These are phyloP conservation scores for Tricholoma sp. DNA, from an alignment of 768 basidiomycete genomes.

Conservation along the genomic window DNA sequence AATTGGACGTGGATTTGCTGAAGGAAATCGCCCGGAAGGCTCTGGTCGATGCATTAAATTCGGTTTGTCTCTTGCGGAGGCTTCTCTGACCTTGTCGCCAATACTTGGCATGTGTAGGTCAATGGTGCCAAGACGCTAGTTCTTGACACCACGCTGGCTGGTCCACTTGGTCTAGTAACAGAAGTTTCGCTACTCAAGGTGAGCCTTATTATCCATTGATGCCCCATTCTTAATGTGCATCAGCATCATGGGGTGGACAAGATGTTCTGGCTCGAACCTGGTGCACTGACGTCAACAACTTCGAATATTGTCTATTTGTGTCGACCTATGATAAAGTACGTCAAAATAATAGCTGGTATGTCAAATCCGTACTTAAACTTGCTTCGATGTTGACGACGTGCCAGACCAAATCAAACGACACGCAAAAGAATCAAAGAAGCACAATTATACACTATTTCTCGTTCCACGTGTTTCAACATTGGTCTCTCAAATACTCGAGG, in stretches of 20 bases:
- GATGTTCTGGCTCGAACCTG: conserved; percentile 98
- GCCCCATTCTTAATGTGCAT: neutral
- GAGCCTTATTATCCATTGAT: neutral
- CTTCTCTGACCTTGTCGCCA: neutral
- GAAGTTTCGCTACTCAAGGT: conserved; percentile 94
- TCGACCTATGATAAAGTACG: conserved; percentile 76
- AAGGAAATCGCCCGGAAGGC: conserved; percentile 77
- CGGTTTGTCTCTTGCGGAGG: conserved; percentile 37
- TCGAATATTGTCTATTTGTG: conserved; percentile 92
- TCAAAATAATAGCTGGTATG: conserved; percentile 90
- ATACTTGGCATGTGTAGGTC: conserved; percentile 41
- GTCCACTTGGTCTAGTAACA: conserved; percentile 91
- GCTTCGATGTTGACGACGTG: conserved; percentile 22
- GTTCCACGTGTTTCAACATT: conserved; percentile 86
- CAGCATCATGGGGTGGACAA: conserved; percentile 99
- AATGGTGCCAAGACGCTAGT: conserved; percentile 96
- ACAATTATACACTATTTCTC: conserved; percentile 82
- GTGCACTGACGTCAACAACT: conserved; percentile 76
- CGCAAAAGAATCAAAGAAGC: conserved; percentile 61
- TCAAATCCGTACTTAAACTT: conserved; percentile 15
- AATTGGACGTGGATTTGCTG: conserved; percentile 57
- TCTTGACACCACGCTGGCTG: conserved; percentile 82
- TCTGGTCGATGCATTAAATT: conserved; percentile 82
- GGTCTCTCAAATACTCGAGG: conserved; percentile 82
- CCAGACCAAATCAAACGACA: conserved; percentile 91